Percentiles rank a stretch among this genome's conserved stretches.
Conservation (phyloP, 2,329 filamentous ascomycete genomes). For the Bipolaris cookei region DNA sequence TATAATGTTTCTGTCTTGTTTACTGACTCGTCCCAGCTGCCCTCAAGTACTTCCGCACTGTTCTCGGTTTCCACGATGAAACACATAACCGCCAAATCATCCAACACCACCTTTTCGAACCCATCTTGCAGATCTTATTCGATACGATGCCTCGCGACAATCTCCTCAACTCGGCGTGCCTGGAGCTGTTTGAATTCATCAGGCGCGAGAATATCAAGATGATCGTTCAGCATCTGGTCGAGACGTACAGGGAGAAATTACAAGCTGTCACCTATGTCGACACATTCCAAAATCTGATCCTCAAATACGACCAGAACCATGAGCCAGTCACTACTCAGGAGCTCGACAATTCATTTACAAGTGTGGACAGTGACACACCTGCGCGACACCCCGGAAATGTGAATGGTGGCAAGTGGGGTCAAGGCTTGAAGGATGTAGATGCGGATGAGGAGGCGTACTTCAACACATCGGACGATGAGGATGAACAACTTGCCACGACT, state of each 20-base stretch:
- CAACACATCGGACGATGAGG: slow-evolving; percentile 86
- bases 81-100: slow-evolving; percentile 88
- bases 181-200: slow-evolving; percentile 93
- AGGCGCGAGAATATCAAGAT: slow-evolving; percentile 68
- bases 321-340: slow-evolving; percentile 63
- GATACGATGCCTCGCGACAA: slow-evolving; percentile 92
- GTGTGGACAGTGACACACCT: slow-evolving; percentile 65
- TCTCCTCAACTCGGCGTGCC: slow-evolving; percentile 87
- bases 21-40: slow-evolving; percentile 64
- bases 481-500: slow-evolving; percentile 57
- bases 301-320: slow-evolving; percentile 76
- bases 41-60: slow-evolving; percentile 89
- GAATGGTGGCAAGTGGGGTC: slow-evolving; percentile 66
- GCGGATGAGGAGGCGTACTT: slow-evolving; percentile 91
- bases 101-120: slow-evolving; percentile 79
- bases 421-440: slow-evolving; percentile 81
- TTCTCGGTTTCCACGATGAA: slow-evolving; percentile 85
- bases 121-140: slow-evolving; percentile 82
- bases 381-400: slow-evolving; percentile 53
- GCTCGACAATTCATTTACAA: slow-evolving; percentile 70
- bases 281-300: slow-evolving; percentile 78
- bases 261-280: slow-evolving; percentile 80
- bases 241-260: slow-evolving; percentile 80
- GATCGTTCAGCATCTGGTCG: slow-evolving; percentile 81
- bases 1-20: neutral